Base-by-base conservation (phyloP, 495 filamentous ascomycete genomes). In the Xylaria longipes region DNA sequence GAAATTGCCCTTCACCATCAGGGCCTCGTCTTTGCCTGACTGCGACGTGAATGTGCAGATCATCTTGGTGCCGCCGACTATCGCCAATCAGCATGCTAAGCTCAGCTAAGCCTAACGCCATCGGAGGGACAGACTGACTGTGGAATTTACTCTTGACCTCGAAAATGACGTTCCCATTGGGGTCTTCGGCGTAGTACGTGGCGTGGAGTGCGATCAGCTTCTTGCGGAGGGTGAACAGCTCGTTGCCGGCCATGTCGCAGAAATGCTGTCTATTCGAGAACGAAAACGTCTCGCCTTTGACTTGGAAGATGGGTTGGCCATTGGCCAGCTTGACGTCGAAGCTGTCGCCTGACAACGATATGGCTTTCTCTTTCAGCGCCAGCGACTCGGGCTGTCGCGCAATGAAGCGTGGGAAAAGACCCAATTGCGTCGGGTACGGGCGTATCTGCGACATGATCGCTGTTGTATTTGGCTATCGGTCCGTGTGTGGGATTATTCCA, bases 321-420 rank as follows among this genome's bases (percentile, higher is more conserved):
- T 76, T 81, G 6, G 78, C 74, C 0, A 81, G 74, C 57, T 83
- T 83, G 75, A 90, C 82, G 68, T 86, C 83, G 77, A 90, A 90
- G 77, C 81, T 86, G 80, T 90, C 87, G 29, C 86, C 85, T 20
- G 86, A 81, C 31, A 88, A 78, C 22, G 87, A 88, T 58, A 87
- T 71, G 5, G 88, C 77, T 61, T 87, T 86, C 71, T 91, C 88
- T 72, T 83, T 87, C 45, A 91, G 74, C 6, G 86, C 70, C 8
- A 91, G 71, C 1, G 83, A 84, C 65, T 87, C 83, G 45, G 80
- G 74, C 57, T 85, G 78, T 15, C 62, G 77, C 8, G 85, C 79
- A 56, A 87, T 77, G 80, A 85, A 87, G 56, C 82, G 80, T 15
- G 83, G 75, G 75, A 87, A 87, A 35, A 89, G 62, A 65, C 84